phyloP scores from a whole-genome alignment of 257 asterid genomes.

The Thymus quinquecostatus region DNA sequence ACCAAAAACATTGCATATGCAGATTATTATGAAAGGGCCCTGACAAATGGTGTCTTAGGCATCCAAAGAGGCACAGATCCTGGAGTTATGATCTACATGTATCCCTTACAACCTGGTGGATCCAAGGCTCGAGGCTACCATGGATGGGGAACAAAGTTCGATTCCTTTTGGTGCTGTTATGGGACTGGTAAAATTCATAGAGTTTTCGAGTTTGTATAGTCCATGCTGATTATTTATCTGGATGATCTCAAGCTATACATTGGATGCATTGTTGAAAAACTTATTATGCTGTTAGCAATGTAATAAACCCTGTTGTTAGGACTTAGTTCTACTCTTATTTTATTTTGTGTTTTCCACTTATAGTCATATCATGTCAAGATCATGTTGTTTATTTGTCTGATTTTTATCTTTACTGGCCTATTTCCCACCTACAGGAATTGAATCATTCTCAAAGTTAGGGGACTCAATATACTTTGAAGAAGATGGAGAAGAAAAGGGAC shows the following conservation, averaged over 20 bases:
- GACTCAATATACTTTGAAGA: constrained; percentile 94
- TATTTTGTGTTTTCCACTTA: neutral
- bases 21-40: constrained; percentile 87
- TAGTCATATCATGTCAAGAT: neutral
- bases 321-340: neutral
- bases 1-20: constrained; percentile 87
- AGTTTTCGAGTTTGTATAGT: constrained; percentile 10
- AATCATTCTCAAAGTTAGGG: constrained; percentile 92
- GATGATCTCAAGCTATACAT: constrained; percentile 1
- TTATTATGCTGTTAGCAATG: neutral
- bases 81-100: constrained; percentile 96
- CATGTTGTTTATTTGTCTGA: neutral
- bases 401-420: neutral
- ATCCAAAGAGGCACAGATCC: constrained; percentile 92
- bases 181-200: constrained; percentile 72
- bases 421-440: constrained; percentile 59
- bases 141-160: constrained; percentile 89
- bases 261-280: neutral
- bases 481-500: constrained; percentile 50
- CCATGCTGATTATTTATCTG: neutral
- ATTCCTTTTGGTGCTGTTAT: constrained; percentile 95
- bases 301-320: constrained; percentile 13
- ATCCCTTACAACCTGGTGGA: constrained; percentile 76
- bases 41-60: constrained; percentile 87
- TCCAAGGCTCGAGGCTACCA: constrained; percentile 84